phyloP scores from a whole-genome alignment of 805 yeast genomes.

The Candida quercuum region DNA sequence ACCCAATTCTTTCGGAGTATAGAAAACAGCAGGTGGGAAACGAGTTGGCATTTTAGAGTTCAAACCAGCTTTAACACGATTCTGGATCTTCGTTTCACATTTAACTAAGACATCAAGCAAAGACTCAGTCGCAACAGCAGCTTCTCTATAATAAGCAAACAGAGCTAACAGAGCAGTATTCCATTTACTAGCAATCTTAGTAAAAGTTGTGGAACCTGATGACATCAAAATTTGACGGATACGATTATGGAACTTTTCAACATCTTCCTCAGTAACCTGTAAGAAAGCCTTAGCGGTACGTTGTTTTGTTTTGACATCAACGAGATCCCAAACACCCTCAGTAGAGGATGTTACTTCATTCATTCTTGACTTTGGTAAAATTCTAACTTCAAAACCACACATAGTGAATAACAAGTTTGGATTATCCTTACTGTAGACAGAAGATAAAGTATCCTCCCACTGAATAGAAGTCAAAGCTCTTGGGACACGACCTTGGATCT shows the following conservation, averaged over 20 bases:
- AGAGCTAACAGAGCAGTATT: slow-evolving; percentile 84
- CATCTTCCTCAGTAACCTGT: slow-evolving; percentile 76
- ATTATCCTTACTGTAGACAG: slow-evolving; percentile 87
- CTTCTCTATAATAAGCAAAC: slow-evolving; percentile 90
- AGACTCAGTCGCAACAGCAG: slow-evolving; percentile 76
- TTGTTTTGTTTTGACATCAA: slow-evolving; percentile 67
- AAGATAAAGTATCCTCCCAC: slow-evolving; percentile 79
- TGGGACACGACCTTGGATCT: slow-evolving; percentile 75
- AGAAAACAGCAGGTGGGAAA: slow-evolving; percentile 97
- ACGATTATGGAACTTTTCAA: slow-evolving; percentile 74
- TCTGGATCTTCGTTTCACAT: slow-evolving; percentile 90
- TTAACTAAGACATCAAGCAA: slow-evolving; percentile 79
- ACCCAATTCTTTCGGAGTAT: slow-evolving; percentile 95
- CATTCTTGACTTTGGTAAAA: slow-evolving; percentile 67
- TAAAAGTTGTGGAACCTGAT: slow-evolving; percentile 91
- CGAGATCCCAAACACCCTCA: slow-evolving; percentile 91
- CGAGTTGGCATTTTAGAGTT: slow-evolving; percentile 98
- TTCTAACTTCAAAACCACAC: slow-evolving; percentile 94
- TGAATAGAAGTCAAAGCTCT: slow-evolving; percentile 60
- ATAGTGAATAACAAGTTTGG: slow-evolving; percentile 83
- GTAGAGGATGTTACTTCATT: slow-evolving; percentile 47
- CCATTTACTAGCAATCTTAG: slow-evolving; percentile 94
- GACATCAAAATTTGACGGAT: slow-evolving; percentile 90
- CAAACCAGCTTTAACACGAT: slow-evolving; percentile 87
- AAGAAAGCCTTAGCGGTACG: slow-evolving; percentile 85